phyloP scores from a whole-genome alignment of 768 basidiomycete species.

The Suillus paluster region DNA sequence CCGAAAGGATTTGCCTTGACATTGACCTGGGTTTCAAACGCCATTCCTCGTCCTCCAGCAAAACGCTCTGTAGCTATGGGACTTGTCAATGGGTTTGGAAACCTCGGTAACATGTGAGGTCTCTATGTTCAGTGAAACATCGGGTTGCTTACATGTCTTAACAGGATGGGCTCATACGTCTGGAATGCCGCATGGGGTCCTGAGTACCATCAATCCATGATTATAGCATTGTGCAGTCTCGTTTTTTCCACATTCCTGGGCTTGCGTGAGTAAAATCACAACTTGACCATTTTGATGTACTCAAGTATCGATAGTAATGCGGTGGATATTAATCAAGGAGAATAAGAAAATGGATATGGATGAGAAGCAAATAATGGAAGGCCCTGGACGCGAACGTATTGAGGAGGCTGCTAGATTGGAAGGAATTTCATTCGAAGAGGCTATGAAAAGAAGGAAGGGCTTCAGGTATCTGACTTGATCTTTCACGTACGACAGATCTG shows the following conservation, averaged over 20 bases:
- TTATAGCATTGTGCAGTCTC: slow-evolving; percentile 46
- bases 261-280: slow-evolving; percentile 31
- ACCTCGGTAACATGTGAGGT: slow-evolving; percentile 61
- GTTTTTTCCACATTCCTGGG: slow-evolving; percentile 36
- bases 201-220: slow-evolving; percentile 64
- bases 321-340: slow-evolving; percentile 48
- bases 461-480: slow-evolving; percentile 59
- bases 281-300: neutral
- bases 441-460: slow-evolving; percentile 56
- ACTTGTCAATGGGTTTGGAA: slow-evolving; percentile 64
- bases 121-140: neutral
- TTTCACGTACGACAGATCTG: neutral
- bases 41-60: slow-evolving; percentile 62
- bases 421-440: slow-evolving; percentile 63
- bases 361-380: slow-evolving; percentile 48
- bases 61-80: slow-evolving; percentile 58
- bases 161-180: slow-evolving; percentile 61
- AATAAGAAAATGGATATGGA: slow-evolving; percentile 56
- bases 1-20: slow-evolving; percentile 46
- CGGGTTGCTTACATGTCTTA: neutral
- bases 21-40: slow-evolving; percentile 65
- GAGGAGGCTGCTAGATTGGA: slow-evolving; percentile 63
- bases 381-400: slow-evolving; percentile 51
- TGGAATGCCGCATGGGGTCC: slow-evolving; percentile 70
- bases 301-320: slow-evolving; percentile 40